Conservation (phyloP, 352 stramenopile genomes). For the Globisporangium cederbergense region DNA sequence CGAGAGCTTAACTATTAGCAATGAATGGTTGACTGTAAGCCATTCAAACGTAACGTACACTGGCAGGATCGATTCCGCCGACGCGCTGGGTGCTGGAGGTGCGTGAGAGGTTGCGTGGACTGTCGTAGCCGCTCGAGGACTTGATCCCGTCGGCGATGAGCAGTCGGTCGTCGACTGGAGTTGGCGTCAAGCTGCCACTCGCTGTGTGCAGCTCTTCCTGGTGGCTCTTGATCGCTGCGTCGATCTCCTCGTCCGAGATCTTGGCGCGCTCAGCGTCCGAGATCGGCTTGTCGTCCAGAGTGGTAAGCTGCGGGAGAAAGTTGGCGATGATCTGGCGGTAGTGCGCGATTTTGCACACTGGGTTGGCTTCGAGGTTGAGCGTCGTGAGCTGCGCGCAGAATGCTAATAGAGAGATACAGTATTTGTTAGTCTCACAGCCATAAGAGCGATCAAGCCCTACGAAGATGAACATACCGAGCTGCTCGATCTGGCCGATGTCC, state of each 20-base stretch:
- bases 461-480: conserved; percentile 40
- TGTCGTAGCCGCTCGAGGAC: conserved; percentile 18
- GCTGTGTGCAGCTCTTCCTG: conserved; percentile 14
- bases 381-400: conserved; percentile 65
- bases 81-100: conserved; percentile 25
- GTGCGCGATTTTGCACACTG: conserved; percentile 44
- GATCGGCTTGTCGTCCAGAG: conserved; percentile 47
- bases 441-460: too few species aligned
- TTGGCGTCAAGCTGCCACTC: background rate
- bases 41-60: conserved; percentile 9
- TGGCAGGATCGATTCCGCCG: conserved; percentile 6
- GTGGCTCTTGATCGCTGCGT: conserved; percentile 37
- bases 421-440: background rate
- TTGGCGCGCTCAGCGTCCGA: conserved; percentile 32
- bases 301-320: conserved; percentile 69
- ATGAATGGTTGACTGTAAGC: background rate
- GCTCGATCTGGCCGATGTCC: conserved; percentile 76
- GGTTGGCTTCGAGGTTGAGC: conserved; percentile 65
- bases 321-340: conserved; percentile 70
- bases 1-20: background rate
- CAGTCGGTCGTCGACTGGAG: conserved; percentile 12
- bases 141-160: conserved; percentile 24
- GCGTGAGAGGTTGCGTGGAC: conserved; percentile 25
- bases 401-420: conserved; percentile 21
- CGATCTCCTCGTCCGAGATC: conserved; percentile 49